Conservation (phyloP, 495 filamentous ascomycete species). For the Cetradonia linearis region DNA sequence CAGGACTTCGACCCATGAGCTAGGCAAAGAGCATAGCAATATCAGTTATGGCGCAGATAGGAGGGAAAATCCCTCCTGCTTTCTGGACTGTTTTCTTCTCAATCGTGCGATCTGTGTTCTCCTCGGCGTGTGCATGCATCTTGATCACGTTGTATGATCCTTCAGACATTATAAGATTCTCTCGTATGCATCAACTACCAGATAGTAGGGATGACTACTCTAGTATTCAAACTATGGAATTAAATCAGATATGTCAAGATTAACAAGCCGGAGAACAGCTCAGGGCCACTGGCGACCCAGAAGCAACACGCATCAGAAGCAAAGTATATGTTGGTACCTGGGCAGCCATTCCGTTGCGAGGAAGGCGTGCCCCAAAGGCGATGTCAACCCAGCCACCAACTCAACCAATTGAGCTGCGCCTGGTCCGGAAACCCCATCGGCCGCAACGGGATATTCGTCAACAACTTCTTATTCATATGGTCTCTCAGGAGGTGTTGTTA, state of each 20-base stretch:
- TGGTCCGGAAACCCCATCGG: constrained; percentile 5
- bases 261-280: constrained; percentile 26
- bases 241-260: background rate
- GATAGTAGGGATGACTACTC: constrained; percentile 39
- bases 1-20: background rate
- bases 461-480: constrained; percentile 14
- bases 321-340: constrained; percentile 35
- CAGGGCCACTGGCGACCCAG: constrained; percentile 30
- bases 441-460: constrained; percentile 12
- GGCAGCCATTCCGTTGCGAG: constrained; percentile 34
- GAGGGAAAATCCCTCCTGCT: background rate
- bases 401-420: background rate
- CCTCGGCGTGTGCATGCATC: background rate
- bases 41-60: background rate
- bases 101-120: background rate
- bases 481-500: constrained; percentile 32
- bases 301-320: constrained; percentile 28
- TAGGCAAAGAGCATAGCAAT: background rate
- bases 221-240: constrained; percentile 19
- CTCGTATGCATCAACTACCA: constrained; percentile 30
- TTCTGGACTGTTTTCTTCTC: background rate
- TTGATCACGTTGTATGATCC: background rate
- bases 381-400: constrained; percentile 8
- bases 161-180: background rate
- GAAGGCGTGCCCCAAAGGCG: constrained; percentile 20